These are phyloP conservation scores for Hemileia vastatrix DNA, from an alignment of 1,284 basidiomycete species.

Conservation along the genomic window DNA sequence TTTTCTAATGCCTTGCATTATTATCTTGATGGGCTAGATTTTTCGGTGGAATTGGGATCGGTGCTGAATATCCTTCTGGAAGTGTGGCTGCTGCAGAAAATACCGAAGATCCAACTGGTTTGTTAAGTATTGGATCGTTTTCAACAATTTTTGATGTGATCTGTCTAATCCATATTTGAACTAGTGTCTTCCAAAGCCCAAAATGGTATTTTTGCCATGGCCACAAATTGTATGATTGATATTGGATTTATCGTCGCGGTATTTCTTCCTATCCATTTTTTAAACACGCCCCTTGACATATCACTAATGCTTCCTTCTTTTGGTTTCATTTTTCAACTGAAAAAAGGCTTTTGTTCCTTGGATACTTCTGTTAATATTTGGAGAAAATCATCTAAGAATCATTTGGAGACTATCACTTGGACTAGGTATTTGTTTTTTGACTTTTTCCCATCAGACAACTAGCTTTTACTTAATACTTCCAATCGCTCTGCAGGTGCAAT, in stretches of 20 bases:
- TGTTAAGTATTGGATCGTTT: neutral
- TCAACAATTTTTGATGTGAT: neutral
- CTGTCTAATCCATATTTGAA: neutral
- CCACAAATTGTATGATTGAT: constrained; percentile 69
- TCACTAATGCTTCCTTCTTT: neutral
- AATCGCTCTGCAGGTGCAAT: constrained; percentile 31
- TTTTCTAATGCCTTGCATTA: too few species aligned
- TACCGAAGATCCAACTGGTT: constrained; percentile 56
- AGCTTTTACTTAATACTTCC: neutral
- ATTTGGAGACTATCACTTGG: constrained; percentile 83
- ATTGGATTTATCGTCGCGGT: constrained; percentile 71
- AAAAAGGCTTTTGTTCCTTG: constrained; percentile 17
- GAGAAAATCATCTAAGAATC: constrained; percentile 64
- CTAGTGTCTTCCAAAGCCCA: constrained; percentile 17
- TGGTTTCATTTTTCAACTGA: neutral
- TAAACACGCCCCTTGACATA: neutral
- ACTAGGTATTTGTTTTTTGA: constrained; percentile 76
- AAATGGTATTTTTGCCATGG: constrained; percentile 11
- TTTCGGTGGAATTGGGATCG: constrained; percentile 49
- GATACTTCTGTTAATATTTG: constrained; percentile 50
- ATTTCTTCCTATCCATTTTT: neutral
- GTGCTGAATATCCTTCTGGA: constrained; percentile 83
- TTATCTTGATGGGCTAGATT: too few species aligned
- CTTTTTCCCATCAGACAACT: constrained; percentile 46
- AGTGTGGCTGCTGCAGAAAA: constrained; percentile 85